Evolutionary conservation across 768 basidiomycete species (phyloP).

Genomic region (Omphalotus guepiniiformis): DNA sequence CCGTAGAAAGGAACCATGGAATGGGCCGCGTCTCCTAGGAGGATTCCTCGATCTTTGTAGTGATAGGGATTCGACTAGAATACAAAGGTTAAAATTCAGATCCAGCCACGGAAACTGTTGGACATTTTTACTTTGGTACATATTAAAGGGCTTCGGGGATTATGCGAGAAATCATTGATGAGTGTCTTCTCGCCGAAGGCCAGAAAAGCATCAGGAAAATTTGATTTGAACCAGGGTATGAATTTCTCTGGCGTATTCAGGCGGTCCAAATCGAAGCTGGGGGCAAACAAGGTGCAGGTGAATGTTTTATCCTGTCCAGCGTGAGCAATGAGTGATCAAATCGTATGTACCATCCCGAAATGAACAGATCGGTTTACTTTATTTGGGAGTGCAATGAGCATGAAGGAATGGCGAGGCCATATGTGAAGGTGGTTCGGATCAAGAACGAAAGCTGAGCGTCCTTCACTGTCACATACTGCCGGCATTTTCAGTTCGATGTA

Average conservation of each 20-base stretch:
- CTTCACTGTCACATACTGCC: slow-evolving; percentile 59
- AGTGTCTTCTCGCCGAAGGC: slow-evolving; percentile 81
- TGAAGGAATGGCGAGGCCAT: slow-evolving; percentile 98
- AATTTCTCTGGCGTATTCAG: slow-evolving; percentile 55
- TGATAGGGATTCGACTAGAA: slow-evolving; percentile 81
- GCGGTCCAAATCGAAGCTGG: slow-evolving; percentile 68
- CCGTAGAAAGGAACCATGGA: slow-evolving; percentile 99
- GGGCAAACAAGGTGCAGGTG: slow-evolving; percentile 95
- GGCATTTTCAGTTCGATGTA: slow-evolving; percentile 98
- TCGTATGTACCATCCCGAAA: slow-evolving; percentile 7
- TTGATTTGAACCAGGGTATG: slow-evolving; percentile 69
- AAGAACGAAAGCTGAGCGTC: slow-evolving; percentile 69
- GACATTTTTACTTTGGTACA: slow-evolving; percentile 89
- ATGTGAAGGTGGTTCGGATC: slow-evolving; percentile 97
- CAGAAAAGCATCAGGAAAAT: slow-evolving; percentile 87
- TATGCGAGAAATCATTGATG: slow-evolving; percentile 71
- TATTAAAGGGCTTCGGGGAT: slow-evolving; percentile 87
- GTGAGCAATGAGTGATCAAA: not conserved
- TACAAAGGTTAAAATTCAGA: slow-evolving; percentile 12
- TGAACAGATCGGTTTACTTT: slow-evolving; percentile 47
- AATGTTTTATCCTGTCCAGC: slow-evolving; percentile 98
- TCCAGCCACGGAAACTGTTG: slow-evolving; percentile 13
- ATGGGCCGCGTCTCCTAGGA: slow-evolving; percentile 94
- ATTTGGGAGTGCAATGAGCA: slow-evolving; percentile 98
- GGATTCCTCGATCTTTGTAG: slow-evolving; percentile 80